Percentiles rank a stretch among this genome's conserved stretches.
Conservation (phyloP, 1,139 yeast species). For the Geotrichum histeridarum region DNA sequence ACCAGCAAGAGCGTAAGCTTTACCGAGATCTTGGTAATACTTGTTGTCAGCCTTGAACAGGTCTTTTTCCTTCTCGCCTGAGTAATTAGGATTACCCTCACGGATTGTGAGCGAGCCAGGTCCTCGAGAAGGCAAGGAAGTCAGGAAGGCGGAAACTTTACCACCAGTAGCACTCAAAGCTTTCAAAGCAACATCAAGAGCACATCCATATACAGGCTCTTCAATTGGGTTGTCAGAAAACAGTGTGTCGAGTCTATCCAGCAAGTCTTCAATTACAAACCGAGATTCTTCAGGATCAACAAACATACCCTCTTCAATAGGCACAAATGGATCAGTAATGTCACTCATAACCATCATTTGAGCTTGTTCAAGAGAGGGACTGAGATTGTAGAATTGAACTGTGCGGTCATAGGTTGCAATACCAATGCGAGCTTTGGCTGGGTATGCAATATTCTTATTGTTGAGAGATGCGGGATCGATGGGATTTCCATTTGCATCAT, state of each 20-base stretch:
- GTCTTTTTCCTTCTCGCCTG: constrained; percentile 50
- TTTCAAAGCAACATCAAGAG: constrained; percentile 61
- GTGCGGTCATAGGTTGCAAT: constrained; percentile 72
- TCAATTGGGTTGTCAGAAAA: constrained; percentile 46
- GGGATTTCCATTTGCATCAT: constrained; percentile 29
- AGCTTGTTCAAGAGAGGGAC: constrained; percentile 51
- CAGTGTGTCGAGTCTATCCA: constrained; percentile 54
- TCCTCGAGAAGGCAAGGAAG: constrained; percentile 75
- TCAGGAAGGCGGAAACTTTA: constrained; percentile 64
- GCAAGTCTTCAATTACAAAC: constrained; percentile 59
- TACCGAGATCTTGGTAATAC: constrained; percentile 58
- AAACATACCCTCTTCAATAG: constrained; percentile 71
- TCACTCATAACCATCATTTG: constrained; percentile 68
- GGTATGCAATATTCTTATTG: constrained; percentile 28
- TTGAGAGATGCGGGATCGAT: constrained; percentile 22
- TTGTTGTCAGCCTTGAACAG: constrained; percentile 56
- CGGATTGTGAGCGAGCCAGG: constrained; percentile 67
- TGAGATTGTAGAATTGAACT: constrained; percentile 69
- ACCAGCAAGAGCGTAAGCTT: constrained; percentile 53
- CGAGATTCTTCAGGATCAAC: constrained; percentile 70
- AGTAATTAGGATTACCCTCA: constrained; percentile 28
- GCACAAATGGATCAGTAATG: constrained; percentile 74
- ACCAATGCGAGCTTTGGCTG: constrained; percentile 51
- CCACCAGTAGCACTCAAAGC: constrained; percentile 79
- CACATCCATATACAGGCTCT: constrained; percentile 78